Base-by-base conservation (phyloP, 2,329 filamentous ascomycete genomes). In the Daldinia sp. region DNA sequence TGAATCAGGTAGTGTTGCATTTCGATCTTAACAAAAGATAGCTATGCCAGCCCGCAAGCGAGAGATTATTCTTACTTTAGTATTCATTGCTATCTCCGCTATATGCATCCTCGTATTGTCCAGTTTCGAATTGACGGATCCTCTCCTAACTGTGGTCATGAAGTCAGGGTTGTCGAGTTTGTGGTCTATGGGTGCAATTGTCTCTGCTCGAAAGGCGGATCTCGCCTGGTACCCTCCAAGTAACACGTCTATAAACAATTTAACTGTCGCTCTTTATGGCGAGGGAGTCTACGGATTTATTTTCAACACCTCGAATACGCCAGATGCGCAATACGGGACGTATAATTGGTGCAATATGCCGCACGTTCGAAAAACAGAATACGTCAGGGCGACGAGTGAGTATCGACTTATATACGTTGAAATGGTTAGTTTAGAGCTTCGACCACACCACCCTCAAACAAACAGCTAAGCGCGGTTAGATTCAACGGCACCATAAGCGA, bases 281-380 rank as follows among this genome's bases (percentile, higher is more conserved):
- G 81, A 84, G 1, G 92, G 91, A 0, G 85, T 89, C 0, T 90
- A 93, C 77, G 92, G 91, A 1, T 94, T 93, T 77, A 85, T 92
- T 18, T 96, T 90, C 80, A 89, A 93, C 75, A 85, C 86, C 37
- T 93, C 91, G 0, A 72, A 81, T 1, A 86, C 87, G 0, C 87
- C 91, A 0, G 80, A 84, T 60, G 76, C 79, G 0, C 73, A 82
- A 41, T 90, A 92, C 79, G 88, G 88, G 5, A 84, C 81, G 1
- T 94, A 94, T 79, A 93, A 95, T 78, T 95, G 86, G 85, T 96
- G 93, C 80, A 94, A 96, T 76, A 96, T 96, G 92, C 93, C 93
- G 0, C 93, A 95, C 80, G 90, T 92, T n/a, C 86, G 92, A 35
- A 81, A 78, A 23, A 79, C 79, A 13, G 91, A 93, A 74, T 96